phyloP scores from a whole-genome alignment of 164 flowering plant genomes.

The Chloranthus sessilifolius region DNA sequence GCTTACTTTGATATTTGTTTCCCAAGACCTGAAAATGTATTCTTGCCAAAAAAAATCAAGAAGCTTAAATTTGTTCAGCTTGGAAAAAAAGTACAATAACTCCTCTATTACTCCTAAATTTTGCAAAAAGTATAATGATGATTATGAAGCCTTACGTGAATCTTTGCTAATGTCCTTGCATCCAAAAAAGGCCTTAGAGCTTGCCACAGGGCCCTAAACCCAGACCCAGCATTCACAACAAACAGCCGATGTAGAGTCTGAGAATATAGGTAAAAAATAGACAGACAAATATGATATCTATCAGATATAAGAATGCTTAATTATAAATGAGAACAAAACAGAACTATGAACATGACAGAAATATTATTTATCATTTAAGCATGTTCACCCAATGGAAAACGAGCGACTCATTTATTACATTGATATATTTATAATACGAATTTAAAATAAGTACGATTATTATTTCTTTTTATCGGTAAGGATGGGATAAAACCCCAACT shows the following conservation, averaged over 20 bases:
- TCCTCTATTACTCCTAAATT: neutral
- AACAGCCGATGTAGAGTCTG: constrained; percentile 65
- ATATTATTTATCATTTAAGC: too few relatives aligned
- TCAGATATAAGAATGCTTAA: too few relatives aligned
- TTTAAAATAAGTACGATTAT: too few relatives aligned
- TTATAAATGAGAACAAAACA: neutral
- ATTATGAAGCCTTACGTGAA: constrained; percentile 31
- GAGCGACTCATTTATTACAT: too few relatives aligned
- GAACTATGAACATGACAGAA: too few relatives aligned
- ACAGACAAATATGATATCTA: constrained; percentile 4
- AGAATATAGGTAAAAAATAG: constrained; percentile 2
- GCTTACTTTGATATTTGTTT: constrained; percentile 34
- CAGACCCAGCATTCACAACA: constrained; percentile 73
- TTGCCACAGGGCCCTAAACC: constrained; percentile 62
- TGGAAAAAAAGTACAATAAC: neutral
- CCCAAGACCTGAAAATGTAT: constrained; percentile 50
- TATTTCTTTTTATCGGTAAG: too few relatives aligned
- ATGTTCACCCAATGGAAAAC: too few relatives aligned
- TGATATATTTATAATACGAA: too few relatives aligned
- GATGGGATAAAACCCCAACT: too few relatives aligned
- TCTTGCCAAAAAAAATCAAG: neutral
- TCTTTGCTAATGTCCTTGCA: constrained; percentile 48
- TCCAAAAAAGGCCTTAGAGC: constrained; percentile 57
- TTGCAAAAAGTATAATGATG: neutral
- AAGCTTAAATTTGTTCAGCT: neutral